Conservation (phyloP, 1,284 basidiomycete genomes). For the Ceratobasidium sp. region DNA sequence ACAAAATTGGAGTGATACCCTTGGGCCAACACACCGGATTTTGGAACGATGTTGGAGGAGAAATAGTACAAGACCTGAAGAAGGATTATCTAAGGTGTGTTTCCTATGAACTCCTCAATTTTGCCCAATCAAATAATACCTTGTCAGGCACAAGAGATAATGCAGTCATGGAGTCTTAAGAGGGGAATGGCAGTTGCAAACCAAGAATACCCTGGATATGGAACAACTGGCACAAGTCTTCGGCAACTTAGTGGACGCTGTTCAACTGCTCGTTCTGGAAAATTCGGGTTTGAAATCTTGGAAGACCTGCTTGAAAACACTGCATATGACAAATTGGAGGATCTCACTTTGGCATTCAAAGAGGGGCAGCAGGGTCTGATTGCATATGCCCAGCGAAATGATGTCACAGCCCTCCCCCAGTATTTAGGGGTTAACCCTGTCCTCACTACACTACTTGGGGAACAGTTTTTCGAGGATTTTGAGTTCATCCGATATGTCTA, state of each 20-base stretch:
- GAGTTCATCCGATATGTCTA: constrained; percentile 8
- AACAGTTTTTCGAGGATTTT: not conserved
- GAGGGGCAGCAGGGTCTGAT: constrained; percentile 5
- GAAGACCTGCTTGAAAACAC: not conserved
- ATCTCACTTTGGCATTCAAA: not conserved
- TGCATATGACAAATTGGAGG: not conserved
- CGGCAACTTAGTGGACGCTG: not conserved
- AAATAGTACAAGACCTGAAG: too few relatives aligned
- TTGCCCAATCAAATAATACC: not conserved
- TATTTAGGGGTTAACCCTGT: not conserved
- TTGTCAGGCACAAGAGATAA: not conserved
- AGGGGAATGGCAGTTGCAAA: not conserved
- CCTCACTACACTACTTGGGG: not conserved
- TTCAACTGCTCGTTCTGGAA: not conserved
- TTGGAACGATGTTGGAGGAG: not conserved
- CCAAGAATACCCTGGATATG: not conserved
- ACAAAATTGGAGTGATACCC: not conserved
- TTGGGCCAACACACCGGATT: not conserved
- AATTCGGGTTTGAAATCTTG: not conserved
- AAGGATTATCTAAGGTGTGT: not conserved
- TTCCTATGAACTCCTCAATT: not conserved
- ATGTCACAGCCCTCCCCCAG: not conserved
- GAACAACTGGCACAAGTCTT: not conserved
- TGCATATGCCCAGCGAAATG: not conserved
- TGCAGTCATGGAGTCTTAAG: not conserved